These are phyloP conservation scores for Aspergillus sclerotioniger DNA, from an alignment of 495 filamentous ascomycete genomes.

Conservation along the genomic window DNA sequence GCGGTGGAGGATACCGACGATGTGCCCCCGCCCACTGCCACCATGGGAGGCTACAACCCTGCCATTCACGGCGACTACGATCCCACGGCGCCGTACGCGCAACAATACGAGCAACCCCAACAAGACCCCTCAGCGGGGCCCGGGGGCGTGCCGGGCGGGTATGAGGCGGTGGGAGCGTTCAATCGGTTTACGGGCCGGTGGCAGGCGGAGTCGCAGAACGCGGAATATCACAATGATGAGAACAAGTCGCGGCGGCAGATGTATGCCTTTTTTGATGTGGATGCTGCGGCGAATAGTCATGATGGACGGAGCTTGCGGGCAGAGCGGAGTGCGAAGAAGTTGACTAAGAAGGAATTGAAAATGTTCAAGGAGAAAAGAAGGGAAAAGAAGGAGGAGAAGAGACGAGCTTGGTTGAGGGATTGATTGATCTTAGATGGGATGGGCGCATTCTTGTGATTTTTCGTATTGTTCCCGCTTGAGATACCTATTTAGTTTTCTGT, in stretches of 20 bases:
- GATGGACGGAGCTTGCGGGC: slow-evolving; percentile 90
- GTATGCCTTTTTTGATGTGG: slow-evolving; percentile 96
- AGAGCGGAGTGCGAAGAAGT: slow-evolving; percentile 83
- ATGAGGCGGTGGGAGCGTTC: slow-evolving; percentile 71
- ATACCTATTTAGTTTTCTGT: slow-evolving; percentile 14
- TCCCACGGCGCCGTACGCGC: slow-evolving; percentile 86
- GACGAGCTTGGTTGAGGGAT: slow-evolving; percentile 86
- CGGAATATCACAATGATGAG: slow-evolving; percentile 82
- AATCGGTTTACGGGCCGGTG: slow-evolving; percentile 91
- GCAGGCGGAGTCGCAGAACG: slow-evolving; percentile 60
- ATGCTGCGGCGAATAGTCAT: slow-evolving; percentile 90
- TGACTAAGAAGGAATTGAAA: slow-evolving; percentile 81
- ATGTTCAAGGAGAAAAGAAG: slow-evolving; percentile 68
- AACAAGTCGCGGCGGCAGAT: slow-evolving; percentile 86
- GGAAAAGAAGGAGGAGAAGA: slow-evolving; percentile 92
- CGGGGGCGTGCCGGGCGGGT: slow-evolving; percentile 37
- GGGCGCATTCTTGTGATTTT: neutral
- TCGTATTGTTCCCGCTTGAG: slow-evolving; percentile 12
- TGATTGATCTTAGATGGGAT: slow-evolving; percentile 39
- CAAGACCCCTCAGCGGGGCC: slow-evolving; percentile 24
- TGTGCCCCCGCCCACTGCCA: slow-evolving; percentile 15
- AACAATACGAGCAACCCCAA: slow-evolving; percentile 41
- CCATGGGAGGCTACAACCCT: slow-evolving; percentile 81
- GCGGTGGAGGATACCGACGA: neutral
- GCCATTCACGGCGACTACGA: slow-evolving; percentile 96